A percentile compares a stretch with the other conserved stretches of the same genome.
Conservation (phyloP, 2,329 filamentous ascomycete genomes). For the Incumbomyces delicatus region DNA sequence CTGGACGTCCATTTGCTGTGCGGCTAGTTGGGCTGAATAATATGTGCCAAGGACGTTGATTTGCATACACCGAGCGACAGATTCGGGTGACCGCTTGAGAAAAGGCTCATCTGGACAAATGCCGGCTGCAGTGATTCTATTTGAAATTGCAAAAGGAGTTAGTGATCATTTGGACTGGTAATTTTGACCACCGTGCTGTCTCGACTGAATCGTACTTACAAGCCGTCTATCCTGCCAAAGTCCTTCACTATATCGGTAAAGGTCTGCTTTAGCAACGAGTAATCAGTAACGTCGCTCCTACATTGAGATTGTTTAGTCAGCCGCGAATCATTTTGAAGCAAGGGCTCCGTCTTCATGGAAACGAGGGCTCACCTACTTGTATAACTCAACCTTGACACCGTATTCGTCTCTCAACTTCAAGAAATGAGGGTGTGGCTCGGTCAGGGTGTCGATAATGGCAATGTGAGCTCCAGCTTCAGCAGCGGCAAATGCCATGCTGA, state of each 20-base stretch:
- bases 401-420: slow-evolving; percentile 22
- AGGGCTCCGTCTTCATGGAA: too few relatives aligned
- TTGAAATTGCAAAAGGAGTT: too few relatives aligned
- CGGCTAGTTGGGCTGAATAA: slow-evolving; percentile 40
- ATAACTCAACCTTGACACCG: slow-evolving; percentile 25
- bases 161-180: too few relatives aligned
- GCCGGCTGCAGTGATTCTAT: slow-evolving; percentile 27
- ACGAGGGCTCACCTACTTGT: slow-evolving; percentile 17
- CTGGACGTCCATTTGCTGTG: slow-evolving; percentile 42
- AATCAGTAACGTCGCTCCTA: slow-evolving; percentile 23
- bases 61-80: slow-evolving; percentile 31
- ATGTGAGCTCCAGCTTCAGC: slow-evolving; percentile 32
- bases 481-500: slow-evolving; percentile 30
- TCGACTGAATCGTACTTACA: too few relatives aligned
- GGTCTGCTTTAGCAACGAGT: slow-evolving; percentile 24
- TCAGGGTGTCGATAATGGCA: slow-evolving; percentile 26
- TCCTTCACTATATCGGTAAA: slow-evolving; percentile 29
- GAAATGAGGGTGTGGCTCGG: slow-evolving; percentile 19
- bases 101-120: slow-evolving; percentile 37
- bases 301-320: not conserved
- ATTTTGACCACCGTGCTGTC: too few relatives aligned
- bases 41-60: slow-evolving; percentile 38
- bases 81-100: slow-evolving; percentile 34
- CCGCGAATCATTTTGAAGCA: slow-evolving; percentile 4
- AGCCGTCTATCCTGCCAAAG: slow-evolving; percentile 34